Evolutionary conservation across 306 rosid genomes (phyloP), one percentile per base, ranked within the genome.

Genomic region (Glycine tomentella): DNA sequence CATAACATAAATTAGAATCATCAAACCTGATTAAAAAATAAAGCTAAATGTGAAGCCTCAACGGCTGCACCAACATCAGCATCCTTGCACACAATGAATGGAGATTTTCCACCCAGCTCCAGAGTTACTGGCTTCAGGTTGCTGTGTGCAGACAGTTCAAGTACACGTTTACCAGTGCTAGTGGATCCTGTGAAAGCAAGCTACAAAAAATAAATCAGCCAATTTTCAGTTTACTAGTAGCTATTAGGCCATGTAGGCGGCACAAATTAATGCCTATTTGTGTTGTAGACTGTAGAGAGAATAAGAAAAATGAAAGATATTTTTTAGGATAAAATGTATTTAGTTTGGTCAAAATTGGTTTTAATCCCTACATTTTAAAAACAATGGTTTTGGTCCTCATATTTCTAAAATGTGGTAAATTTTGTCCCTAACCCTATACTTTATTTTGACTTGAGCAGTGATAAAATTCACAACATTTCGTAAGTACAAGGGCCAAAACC

Each of bases 91-190:
- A 91, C 90, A 77, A 93, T 93, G 82, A 93, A 81, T 14, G 94
- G 95, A 82, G 97, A 91, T 84, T 89, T 93, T 74, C 97, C 94
- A 3, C 97, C 97, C 25, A 93, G 87, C 84, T 93, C 97, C 84
- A 89, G 72, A 13, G 97, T 93, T 70, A 89, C 97, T 8, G 87
- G 85, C 80, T 91, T 93, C 69, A 93, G 83, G 86, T 93, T 93
- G 90, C 96, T 89, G 69, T 72, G 79, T 42, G 97, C 86, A 11
- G 97, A 87, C 25, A 91, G 63, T 77, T 66, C 82, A 42, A 87
- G 84, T 31, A 89, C 81, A 25, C 80, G 46, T 82, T 91, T 91
- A 4, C 97, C 97, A 0, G 96, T 93, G 40, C 46, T 36, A 44
- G 85, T 88, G 55, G 97, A 93, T 82, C 97, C 94, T 36, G 97